A percentile compares a stretch with the other conserved stretches of the same genome.
Conservation (phyloP, 257 asterid genomes). For the Rehmannia glutinosa region DNA sequence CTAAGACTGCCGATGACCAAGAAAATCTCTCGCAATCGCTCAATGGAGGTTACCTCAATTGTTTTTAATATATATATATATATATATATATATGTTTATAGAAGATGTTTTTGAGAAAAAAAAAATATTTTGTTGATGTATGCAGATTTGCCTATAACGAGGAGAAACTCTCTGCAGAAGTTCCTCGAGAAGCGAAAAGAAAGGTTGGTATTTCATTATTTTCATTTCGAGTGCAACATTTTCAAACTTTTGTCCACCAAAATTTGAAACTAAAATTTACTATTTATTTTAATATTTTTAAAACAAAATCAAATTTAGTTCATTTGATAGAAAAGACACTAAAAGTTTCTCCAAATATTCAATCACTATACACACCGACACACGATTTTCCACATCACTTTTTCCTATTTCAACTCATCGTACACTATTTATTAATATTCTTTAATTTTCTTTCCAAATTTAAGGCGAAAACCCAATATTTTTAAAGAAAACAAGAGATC, state of each 20-base stretch:
- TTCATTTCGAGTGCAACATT: too few relatives aligned
- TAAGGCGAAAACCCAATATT: too few relatives aligned
- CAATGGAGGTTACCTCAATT: conserved; percentile 14
- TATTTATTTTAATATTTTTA: not conserved
- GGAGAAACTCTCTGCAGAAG: conserved; percentile 35
- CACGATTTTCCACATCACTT: not conserved
- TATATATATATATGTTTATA: not conserved
- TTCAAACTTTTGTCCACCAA: too few relatives aligned
- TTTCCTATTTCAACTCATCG: not conserved
- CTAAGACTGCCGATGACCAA: not conserved
- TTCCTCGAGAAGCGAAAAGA: conserved; percentile 36
- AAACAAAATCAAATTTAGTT: too few relatives aligned
- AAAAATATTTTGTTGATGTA: not conserved
- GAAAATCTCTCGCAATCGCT: conserved; percentile 19
- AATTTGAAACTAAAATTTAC: too few relatives aligned
- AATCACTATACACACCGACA: too few relatives aligned
- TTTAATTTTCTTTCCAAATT: too few relatives aligned
- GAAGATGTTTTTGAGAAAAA: not conserved
- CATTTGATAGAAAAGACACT: not conserved
- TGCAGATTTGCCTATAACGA: conserved; percentile 31
- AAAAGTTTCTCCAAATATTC: too few relatives aligned
- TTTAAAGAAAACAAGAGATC: not conserved
- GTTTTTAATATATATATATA: not conserved
- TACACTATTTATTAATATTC: not conserved
- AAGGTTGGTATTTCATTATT: conserved; percentile 17